Evolutionary conservation across 495 filamentous ascomycete genomes (phyloP).

Genomic region (Neurospora sp.): DNA sequence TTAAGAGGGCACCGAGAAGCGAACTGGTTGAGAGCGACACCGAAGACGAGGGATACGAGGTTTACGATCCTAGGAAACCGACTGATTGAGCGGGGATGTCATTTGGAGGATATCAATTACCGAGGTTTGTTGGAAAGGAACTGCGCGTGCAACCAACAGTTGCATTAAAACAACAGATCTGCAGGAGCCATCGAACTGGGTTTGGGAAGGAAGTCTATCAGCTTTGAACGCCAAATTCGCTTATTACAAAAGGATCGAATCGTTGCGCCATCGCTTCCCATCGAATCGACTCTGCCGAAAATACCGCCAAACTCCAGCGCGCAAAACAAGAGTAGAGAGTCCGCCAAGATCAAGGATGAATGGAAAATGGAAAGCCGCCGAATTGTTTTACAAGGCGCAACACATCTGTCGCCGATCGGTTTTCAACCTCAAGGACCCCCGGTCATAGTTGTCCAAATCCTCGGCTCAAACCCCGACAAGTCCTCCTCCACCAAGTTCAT

Average conservation of each 20-base stretch:
- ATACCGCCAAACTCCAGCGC: background rate
- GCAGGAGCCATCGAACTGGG: background rate
- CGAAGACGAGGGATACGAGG: slow-evolving; percentile 47
- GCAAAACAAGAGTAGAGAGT: background rate
- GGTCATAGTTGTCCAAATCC: slow-evolving; percentile 15
- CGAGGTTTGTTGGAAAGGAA: background rate
- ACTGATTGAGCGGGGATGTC: slow-evolving; percentile 33
- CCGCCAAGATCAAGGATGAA: background rate
- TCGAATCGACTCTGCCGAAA: background rate
- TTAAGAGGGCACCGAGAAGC: slow-evolving; percentile 8
- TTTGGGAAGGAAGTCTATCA: background rate
- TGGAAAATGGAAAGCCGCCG: background rate
- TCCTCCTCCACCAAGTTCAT: slow-evolving; percentile 54
- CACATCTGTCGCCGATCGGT: background rate
- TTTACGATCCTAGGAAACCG: slow-evolving; percentile 43
- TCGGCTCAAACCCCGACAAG: slow-evolving; percentile 36
- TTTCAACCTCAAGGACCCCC: background rate
- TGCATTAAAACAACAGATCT: background rate
- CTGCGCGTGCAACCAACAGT: background rate
- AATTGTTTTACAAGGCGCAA: background rate
- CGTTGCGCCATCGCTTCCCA: background rate
- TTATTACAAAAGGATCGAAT: background rate
- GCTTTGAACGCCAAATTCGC: background rate
- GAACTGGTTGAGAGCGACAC: slow-evolving; percentile 44
- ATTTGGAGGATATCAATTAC: background rate